Evolutionary conservation across 1,284 basidiomycete genomes (phyloP), one percentile per base, ranked within the genome.

Genomic region (Jaminaea rosea): DNA sequence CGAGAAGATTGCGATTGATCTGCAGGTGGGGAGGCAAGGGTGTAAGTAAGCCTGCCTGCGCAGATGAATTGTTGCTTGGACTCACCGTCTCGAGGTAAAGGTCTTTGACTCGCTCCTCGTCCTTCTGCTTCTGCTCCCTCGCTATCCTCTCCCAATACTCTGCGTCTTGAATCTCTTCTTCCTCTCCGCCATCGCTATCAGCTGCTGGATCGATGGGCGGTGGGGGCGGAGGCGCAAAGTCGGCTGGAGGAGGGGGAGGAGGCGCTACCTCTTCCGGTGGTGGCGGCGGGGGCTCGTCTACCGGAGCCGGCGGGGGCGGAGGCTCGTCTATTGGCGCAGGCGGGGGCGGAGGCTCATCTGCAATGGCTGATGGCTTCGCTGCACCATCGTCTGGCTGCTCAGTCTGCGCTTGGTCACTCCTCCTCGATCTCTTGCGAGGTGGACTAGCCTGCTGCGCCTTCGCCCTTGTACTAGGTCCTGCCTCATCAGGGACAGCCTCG

Each of bases 61-160:
- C 7, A 42, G 39, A 15, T 21, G 2, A 11, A 6, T 3, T 42
- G 4, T 4, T 42, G 39, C 17, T 9, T n/a, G 0, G 1, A 76
- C 80, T 73, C 75, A 88, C 91, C 50, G 93, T 97, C 77, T 98
- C 93, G 51, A 98, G 84, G 75, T 97, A 97, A 63, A 97, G 79
- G 75, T 97, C 92, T 46, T 86, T 85, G 37, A 84, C 80, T 48
- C 80, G 80, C 34, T 65, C 56, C 24, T 52, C 48, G 24, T 49
- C 53, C 29, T 52, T 53, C 34, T 53, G 50, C 29, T 57, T 50
- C 45, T 59, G 46, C 46, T 80, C 53, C 42, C 78, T 47, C 3
- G 65, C 55, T 21, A 56, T 53, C 49, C 50, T 56, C 36, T 50
- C 59, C 66, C 65, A 67, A 47, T 67, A 67, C 19, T 42, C 39